These are phyloP conservation scores for Stephania yunnanensis DNA, from an alignment of 164 flowering plant species.

Conservation along the genomic window DNA sequence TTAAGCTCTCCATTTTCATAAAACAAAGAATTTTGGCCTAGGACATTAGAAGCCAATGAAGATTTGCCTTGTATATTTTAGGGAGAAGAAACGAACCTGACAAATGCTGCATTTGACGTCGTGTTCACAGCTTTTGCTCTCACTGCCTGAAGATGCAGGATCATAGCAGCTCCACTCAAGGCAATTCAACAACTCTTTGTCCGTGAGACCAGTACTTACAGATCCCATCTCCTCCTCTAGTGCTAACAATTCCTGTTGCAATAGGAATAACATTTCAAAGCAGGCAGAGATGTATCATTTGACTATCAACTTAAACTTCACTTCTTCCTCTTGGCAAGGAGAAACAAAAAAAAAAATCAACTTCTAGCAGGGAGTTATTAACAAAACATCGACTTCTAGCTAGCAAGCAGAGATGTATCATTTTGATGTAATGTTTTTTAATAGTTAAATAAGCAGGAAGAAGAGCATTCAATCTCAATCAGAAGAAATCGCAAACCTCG, in stretches of 20 bases:
- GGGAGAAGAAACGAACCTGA: constrained; percentile 46
- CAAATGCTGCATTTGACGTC: constrained; percentile 90
- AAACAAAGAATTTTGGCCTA: not conserved
- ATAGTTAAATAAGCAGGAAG: not conserved
- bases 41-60: not conserved
- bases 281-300: not conserved
- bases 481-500: constrained; percentile 51
- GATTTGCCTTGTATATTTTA: not conserved
- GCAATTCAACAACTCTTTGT: constrained; percentile 61
- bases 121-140: constrained; percentile 15
- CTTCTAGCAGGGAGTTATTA: not conserved
- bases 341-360: not conserved
- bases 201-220: constrained; percentile 82
- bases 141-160: constrained; percentile 14
- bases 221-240: constrained; percentile 91
- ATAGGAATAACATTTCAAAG: not conserved
- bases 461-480: not conserved
- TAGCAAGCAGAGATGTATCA: too few species aligned
- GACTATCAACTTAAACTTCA: not conserved
- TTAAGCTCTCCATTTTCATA: not conserved
- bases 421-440: not conserved
- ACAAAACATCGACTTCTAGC: not conserved
- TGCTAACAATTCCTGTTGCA: constrained; percentile 72
- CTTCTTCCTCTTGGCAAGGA: not conserved
- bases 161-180: constrained; percentile 43